Conservation (phyloP, 208 protist genomes). For the Histomonas meleagridis region DNA sequence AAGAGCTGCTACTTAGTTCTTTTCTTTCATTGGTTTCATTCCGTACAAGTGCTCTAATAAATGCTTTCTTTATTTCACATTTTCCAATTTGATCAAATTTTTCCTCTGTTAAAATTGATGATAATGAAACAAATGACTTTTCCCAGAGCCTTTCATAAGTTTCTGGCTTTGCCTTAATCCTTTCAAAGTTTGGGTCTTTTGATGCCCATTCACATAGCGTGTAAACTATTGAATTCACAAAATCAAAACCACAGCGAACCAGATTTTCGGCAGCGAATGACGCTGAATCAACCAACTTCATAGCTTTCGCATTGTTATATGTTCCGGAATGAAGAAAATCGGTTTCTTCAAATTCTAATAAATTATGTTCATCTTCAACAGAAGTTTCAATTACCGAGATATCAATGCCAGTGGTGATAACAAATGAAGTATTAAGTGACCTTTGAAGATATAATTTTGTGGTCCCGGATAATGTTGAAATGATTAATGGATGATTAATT, state of each 20-base stretch:
- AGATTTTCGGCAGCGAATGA: slow-evolving; percentile 23
- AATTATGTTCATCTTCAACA: not conserved
- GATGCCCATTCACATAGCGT: not conserved
- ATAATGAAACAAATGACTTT: not conserved
- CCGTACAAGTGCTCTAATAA: too few species aligned
- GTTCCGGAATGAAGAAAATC: not conserved
- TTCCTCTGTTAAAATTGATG: too few species aligned
- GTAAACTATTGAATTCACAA: not conserved
- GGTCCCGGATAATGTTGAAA: not conserved
- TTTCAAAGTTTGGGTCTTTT: not conserved
- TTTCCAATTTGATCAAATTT: too few species aligned
- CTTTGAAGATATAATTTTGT: not conserved
- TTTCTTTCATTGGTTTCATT: too few species aligned
- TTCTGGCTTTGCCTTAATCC: not conserved
- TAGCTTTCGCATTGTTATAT: not conserved
- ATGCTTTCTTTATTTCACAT: too few species aligned
- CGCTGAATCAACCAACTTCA: not conserved
- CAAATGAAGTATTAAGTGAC: slow-evolving; percentile 4
- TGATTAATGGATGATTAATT: not conserved
- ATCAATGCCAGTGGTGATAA: slow-evolving; percentile 26
- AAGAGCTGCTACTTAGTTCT: too few species aligned
- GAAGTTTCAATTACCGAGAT: not conserved
- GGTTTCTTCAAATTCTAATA: not conserved
- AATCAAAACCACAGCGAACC: not conserved
- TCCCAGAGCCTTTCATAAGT: slow-evolving; percentile 1